Percentiles rank a stretch among this genome's conserved stretches.
These are phyloP conservation scores for Ogataea siamensis DNA, from an alignment of 805 yeast species.

Conservation along the genomic window DNA sequence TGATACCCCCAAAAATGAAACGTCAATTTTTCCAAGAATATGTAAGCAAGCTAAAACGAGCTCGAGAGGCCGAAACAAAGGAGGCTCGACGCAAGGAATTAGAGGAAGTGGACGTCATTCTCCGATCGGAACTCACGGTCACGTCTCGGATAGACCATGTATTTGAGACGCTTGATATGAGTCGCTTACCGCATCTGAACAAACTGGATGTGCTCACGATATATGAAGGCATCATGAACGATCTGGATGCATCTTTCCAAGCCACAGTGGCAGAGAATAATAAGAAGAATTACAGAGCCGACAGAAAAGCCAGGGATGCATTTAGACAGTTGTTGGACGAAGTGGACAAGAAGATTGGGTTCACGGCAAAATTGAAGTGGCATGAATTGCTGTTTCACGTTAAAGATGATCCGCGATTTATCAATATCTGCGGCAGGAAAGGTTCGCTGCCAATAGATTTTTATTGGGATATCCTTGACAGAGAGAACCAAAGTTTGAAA, in stretches of 20 bases:
- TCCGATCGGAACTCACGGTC: conserved; percentile 28
- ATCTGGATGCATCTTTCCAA: conserved; percentile 34
- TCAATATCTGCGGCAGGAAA: conserved; percentile 63
- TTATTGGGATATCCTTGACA: conserved; percentile 72
- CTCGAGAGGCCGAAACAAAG: conserved; percentile 28
- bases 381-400: conserved; percentile 49
- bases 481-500: conserved; percentile 51
- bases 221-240: conserved; percentile 38
- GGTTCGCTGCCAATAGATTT: conserved; percentile 79
- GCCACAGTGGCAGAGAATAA: conserved; percentile 30
- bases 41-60: conserved; percentile 38
- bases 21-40: conserved; percentile 53
- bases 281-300: conserved; percentile 48
- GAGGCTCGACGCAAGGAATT: conserved; percentile 47
- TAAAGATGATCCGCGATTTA: conserved; percentile 55
- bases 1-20: conserved; percentile 57
- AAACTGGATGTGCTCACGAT: conserved; percentile 59
- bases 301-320: conserved; percentile 62
- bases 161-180: conserved; percentile 8
- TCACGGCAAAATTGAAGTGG: conserved; percentile 58
- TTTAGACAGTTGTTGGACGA: conserved; percentile 49
- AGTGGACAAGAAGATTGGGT: conserved; percentile 29
- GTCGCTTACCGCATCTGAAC: conserved; percentile 35
- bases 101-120: conserved; percentile 49
- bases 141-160: conserved; percentile 21